phyloP scores from a whole-genome alignment of 345 rosid species.

The Brassica napus region Da-Ae NC_063449.1:47096501-47097000 shows the following conservation, averaged over 20 bases:
- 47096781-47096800: not conserved
- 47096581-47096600: conserved; percentile 88
- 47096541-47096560: conserved; percentile 87
- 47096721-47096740: not conserved
- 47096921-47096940: conserved; percentile 51
- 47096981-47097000: conserved; percentile 4
- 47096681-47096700: conserved; percentile 2
- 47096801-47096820: not conserved
- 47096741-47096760: not conserved
- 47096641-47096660: conserved; percentile 46
- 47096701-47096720: not conserved
- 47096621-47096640: conserved; percentile 43
- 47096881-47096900: conserved; percentile 16
- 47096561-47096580: conserved; percentile 94
- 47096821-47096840: not conserved
- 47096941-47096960: conserved; percentile 64
- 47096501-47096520: conserved; percentile 11
- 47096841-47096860: not conserved
- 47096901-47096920: conserved; percentile 57
- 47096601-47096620: conserved; percentile 73
- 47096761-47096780: not conserved
- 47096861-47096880: not conserved
- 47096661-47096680: not conserved
- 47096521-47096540: not conserved
- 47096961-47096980: not conserved